A percentile compares a stretch with the other conserved stretches of the same genome.
phyloP scores from a whole-genome alignment of 805 yeast species.

The Kuraishia floccosa region DNA sequence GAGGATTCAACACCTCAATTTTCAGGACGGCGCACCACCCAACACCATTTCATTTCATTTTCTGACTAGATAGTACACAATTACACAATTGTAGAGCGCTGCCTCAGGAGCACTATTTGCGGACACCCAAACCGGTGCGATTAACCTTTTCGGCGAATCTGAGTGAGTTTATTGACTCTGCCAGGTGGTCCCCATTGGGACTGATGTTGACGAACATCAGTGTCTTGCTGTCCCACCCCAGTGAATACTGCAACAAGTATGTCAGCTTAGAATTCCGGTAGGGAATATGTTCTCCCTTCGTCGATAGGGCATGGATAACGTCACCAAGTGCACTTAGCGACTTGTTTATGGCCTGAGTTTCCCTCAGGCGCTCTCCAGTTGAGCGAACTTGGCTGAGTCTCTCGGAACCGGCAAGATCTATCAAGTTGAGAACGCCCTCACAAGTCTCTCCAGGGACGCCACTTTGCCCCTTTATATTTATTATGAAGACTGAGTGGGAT shows the following conservation, averaged over 20 bases:
- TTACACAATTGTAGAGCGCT: too few species aligned
- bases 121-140: constrained; percentile 28
- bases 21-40: too few species aligned
- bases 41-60: too few species aligned
- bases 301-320: constrained; percentile 64
- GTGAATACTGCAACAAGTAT: constrained; percentile 70
- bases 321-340: constrained; percentile 85
- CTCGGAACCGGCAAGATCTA: constrained; percentile 94
- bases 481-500: constrained; percentile 75
- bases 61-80: too few species aligned
- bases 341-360: constrained; percentile 82
- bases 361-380: constrained; percentile 69
- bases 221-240: constrained; percentile 80
- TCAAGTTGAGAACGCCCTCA: constrained; percentile 60
- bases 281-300: constrained; percentile 41
- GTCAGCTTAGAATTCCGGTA: constrained; percentile 70
- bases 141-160: constrained; percentile 84
- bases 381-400: constrained; percentile 66
- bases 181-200: constrained; percentile 46
- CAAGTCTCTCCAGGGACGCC: constrained; percentile 30
- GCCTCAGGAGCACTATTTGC: too few species aligned
- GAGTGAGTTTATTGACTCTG: constrained; percentile 75
- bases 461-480: constrained; percentile 48
- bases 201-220: constrained; percentile 89
- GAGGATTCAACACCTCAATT: not conserved